phyloP scores from a whole-genome alignment of 805 yeast species.

The Saccharomycopsis guyanensis region DNA sequence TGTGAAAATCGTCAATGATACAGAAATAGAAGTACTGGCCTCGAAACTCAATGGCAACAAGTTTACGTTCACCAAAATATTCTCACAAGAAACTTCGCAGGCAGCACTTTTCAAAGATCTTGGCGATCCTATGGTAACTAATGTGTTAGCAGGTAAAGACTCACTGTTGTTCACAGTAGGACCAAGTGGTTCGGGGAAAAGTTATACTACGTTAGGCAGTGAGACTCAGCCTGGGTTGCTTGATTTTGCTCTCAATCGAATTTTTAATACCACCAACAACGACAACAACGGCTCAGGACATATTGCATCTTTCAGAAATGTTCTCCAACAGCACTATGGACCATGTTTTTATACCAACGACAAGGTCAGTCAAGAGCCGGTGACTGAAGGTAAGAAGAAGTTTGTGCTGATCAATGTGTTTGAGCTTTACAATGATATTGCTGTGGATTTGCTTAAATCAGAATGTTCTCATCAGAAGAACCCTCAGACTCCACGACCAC shows the following conservation, averaged over 20 bases:
- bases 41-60: conserved; percentile 24
- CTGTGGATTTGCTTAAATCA: conserved; percentile 31
- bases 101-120: conserved; percentile 29
- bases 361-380: not conserved
- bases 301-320: not conserved
- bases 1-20: conserved; percentile 24
- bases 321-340: conserved; percentile 11
- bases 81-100: conserved; percentile 29
- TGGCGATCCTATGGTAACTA: conserved; percentile 12
- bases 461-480: conserved; percentile 20
- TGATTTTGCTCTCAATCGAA: conserved; percentile 30
- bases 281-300: conserved; percentile 3
- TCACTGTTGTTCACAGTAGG: conserved; percentile 43
- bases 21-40: conserved; percentile 25
- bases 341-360: not conserved
- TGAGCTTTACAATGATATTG: conserved; percentile 43
- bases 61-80: conserved; percentile 27
- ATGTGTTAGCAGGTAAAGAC: conserved; percentile 27
- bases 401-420: conserved; percentile 43
- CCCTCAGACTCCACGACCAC: conserved; percentile 10
- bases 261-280: conserved; percentile 20
- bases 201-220: conserved; percentile 32
- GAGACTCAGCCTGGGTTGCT: conserved; percentile 32
- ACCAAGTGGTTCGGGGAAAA: conserved; percentile 48
- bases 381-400: conserved; percentile 1